phyloP scores from a whole-genome alignment of 2,329 filamentous ascomycete species.

The Verticillium isaacii region DNA sequence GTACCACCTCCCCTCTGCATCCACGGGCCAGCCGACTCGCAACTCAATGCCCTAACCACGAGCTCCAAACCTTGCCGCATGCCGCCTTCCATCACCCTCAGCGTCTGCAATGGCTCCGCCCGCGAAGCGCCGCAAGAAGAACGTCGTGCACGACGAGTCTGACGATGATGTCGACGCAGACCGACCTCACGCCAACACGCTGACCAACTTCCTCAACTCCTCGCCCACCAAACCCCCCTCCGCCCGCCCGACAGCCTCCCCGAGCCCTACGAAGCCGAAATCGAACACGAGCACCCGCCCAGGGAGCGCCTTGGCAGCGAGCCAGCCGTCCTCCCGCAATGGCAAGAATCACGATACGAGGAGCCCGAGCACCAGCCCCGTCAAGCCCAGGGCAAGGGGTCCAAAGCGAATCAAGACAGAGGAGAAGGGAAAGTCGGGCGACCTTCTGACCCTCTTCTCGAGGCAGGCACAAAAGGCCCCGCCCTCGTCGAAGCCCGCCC shows the following conservation, averaged over 20 bases:
- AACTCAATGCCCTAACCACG: not conserved
- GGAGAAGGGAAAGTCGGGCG: conserved; percentile 49
- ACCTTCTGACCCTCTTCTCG: conserved; percentile 57
- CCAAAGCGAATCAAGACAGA: conserved; percentile 25
- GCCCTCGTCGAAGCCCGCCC: conserved; percentile 9
- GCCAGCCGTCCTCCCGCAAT: conserved; percentile 17
- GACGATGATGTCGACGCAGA: conserved; percentile 45
- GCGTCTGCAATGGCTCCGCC: conserved; percentile 46
- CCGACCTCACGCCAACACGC: conserved; percentile 35
- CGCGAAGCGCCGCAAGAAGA: conserved; percentile 55
- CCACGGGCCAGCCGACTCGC: not conserved
- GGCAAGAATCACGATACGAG: conserved; percentile 20
- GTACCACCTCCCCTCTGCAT: not conserved
- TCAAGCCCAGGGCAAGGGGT: conserved; percentile 38
- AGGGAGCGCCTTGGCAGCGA: not conserved
- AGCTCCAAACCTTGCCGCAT: not conserved
- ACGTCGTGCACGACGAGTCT: conserved; percentile 41
- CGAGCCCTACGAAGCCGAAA: conserved; percentile 33
- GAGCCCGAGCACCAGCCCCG: conserved; percentile 40
- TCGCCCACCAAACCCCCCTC: conserved; percentile 31
- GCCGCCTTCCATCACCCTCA: not conserved
- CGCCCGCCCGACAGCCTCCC: conserved; percentile 24
- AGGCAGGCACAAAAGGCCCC: conserved; percentile 50
- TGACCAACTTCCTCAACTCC: conserved; percentile 49
- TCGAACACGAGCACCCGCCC: conserved; percentile 19